Percentiles rank a stretch among this genome's conserved stretches.
Conservation (phyloP, 1,284 basidiomycete species). For the Butyriboletus regius region DNA sequence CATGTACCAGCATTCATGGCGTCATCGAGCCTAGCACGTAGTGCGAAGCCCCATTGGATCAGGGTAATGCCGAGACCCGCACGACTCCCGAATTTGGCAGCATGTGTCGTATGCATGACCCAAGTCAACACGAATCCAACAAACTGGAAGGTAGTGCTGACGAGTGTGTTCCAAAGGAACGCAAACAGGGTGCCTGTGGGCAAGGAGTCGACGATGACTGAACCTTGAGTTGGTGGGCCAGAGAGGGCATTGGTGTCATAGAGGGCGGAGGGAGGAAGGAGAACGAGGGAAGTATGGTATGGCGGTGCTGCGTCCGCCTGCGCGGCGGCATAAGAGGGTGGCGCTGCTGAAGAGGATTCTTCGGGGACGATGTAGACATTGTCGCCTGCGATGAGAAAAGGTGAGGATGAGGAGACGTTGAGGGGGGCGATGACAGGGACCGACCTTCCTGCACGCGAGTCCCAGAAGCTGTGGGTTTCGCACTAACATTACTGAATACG, state of each 20-base stretch:
- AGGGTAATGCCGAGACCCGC: slow-evolving; percentile 92
- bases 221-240: slow-evolving; percentile 41
- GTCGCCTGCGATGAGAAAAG: slow-evolving; percentile 47
- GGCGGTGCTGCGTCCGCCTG: slow-evolving; percentile 91
- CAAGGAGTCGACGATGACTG: slow-evolving; percentile 69
- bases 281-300: slow-evolving; percentile 96
- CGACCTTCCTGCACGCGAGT: slow-evolving; percentile 59
- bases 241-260: slow-evolving; percentile 35
- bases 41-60: slow-evolving; percentile 88
- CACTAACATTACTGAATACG: slow-evolving; percentile 92
- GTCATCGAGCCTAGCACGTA: slow-evolving; percentile 46
- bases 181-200: slow-evolving; percentile 77
- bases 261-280: slow-evolving; percentile 58
- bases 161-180: slow-evolving; percentile 87
- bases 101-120: slow-evolving; percentile 89
- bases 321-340: slow-evolving; percentile 84
- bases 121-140: slow-evolving; percentile 93
- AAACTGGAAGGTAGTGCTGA: slow-evolving; percentile 95
- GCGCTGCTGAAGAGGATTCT: slow-evolving; percentile 71
- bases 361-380: slow-evolving; percentile 70
- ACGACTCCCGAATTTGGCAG: slow-evolving; percentile 88
- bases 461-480: slow-evolving; percentile 65
- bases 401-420: neutral
- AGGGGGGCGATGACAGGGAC: slow-evolving; percentile 13
- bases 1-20: slow-evolving; percentile 27